These are phyloP conservation scores for Pelargonium nanum DNA, from an alignment of 345 rosid species.

Conservation along the genomic window DNA sequence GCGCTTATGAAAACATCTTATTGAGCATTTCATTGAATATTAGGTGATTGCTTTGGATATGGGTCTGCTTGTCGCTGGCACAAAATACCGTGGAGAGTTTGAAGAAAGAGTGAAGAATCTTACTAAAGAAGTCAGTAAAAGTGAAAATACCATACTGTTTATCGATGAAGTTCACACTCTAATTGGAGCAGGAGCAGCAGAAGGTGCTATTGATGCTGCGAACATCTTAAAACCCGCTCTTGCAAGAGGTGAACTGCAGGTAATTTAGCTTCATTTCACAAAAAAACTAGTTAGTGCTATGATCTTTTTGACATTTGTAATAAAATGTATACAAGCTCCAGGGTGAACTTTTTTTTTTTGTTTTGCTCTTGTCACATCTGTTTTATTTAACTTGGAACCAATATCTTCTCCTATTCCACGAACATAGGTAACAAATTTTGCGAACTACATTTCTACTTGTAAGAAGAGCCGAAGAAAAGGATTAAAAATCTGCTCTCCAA, in stretches of 20 bases:
- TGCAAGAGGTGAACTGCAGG: conserved; percentile 99
- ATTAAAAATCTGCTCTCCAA: too few species aligned
- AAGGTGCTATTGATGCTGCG: conserved; percentile 99
- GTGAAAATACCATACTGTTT: conserved; percentile 89
- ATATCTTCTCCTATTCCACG: too few species aligned
- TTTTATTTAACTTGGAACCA: too few species aligned
- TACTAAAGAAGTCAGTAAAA: conserved; percentile 97
- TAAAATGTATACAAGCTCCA: background rate
- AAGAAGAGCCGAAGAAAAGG: too few species aligned
- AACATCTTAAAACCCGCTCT: conserved; percentile 98
- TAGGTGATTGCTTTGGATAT: conserved; percentile 96
- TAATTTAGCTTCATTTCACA: conserved; percentile 11
- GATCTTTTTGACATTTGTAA: background rate
- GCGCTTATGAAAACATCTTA: too few species aligned
- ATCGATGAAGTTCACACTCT: conserved; percentile 98
- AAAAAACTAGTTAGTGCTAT: too few species aligned
- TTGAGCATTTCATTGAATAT: too few species aligned
- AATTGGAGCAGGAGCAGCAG: conserved; percentile 99
- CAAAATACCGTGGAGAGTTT: conserved; percentile 95
- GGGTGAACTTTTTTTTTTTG: too few species aligned
- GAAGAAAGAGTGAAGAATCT: conserved; percentile 97
- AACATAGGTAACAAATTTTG: too few species aligned
- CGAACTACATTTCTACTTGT: too few species aligned
- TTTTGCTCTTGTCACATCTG: too few species aligned
- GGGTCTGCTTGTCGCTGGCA: conserved; percentile 99